Evolutionary conservation across 345 rosid genomes (phyloP).

Genomic region (Erodium maritimum): DNA sequence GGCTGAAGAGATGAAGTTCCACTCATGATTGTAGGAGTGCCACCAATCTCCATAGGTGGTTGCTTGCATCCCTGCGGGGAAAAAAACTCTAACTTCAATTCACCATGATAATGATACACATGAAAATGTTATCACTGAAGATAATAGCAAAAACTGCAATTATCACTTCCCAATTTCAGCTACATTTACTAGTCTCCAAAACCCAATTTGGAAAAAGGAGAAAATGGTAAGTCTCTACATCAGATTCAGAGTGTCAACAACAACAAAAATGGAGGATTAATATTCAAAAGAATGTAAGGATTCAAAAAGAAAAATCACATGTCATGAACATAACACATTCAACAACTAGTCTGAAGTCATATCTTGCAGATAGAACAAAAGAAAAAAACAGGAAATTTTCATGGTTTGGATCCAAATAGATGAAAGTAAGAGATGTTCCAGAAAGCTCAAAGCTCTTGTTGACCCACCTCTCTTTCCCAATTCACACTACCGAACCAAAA

Average conservation of each 20-base stretch:
- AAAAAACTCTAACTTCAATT: conserved; percentile 1
- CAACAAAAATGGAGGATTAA: not conserved
- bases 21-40: conserved; percentile 40
- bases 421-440: too few species aligned
- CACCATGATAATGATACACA: not conserved
- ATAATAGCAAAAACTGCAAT: not conserved
- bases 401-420: too few species aligned
- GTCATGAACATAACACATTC: too few species aligned
- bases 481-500: not conserved
- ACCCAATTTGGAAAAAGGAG: not conserved
- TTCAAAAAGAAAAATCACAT: not conserved
- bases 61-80: conserved; percentile 68
- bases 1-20: conserved; percentile 66
- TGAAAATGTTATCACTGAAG: not conserved
- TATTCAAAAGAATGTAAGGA: not conserved
- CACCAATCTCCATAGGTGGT: conserved; percentile 32
- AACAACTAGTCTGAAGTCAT: not conserved
- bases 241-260: not conserved
- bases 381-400: too few species aligned
- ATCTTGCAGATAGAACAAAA: not conserved
- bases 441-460: not conserved
- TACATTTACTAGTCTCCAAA: too few species aligned
- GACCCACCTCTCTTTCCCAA: not conserved
- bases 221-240: not conserved
- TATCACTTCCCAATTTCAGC: not conserved